phyloP scores from a whole-genome alignment of 192 early-diverging fungal species.

The Backusella circina region DNA sequence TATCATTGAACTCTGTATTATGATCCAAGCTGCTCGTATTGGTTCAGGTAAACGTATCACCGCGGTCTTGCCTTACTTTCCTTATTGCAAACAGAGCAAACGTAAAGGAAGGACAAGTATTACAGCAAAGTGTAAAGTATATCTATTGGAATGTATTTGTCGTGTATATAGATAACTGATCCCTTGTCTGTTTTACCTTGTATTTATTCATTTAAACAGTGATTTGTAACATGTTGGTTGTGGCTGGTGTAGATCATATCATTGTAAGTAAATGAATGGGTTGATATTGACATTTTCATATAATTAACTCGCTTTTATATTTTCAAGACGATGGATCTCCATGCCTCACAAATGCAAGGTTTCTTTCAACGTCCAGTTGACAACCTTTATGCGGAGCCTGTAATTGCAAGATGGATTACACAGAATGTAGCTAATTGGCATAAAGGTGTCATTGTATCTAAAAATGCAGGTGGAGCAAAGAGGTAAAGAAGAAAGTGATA shows the following conservation, averaged over 20 bases:
- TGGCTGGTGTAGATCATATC: slow-evolving; percentile 82
- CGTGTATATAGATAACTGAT: background rate
- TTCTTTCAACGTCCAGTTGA: slow-evolving; percentile 91
- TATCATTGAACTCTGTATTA: slow-evolving; percentile 96
- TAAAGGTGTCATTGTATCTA: slow-evolving; percentile 91
- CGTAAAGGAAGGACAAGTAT: slow-evolving; percentile 95
- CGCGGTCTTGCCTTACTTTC: slow-evolving; percentile 94
- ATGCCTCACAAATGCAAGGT: slow-evolving; percentile 89
- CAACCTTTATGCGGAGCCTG: slow-evolving; percentile 92
- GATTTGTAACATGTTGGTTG: slow-evolving; percentile 96
- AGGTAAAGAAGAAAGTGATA: slow-evolving; percentile 43
- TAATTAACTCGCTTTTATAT: background rate
- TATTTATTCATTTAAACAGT: slow-evolving; percentile 35
- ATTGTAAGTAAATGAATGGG: slow-evolving; percentile 35
- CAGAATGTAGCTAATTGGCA: slow-evolving; percentile 86
- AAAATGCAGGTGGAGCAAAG: slow-evolving; percentile 98
- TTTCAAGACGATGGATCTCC: slow-evolving; percentile 87
- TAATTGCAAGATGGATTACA: slow-evolving; percentile 85
- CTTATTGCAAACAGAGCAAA: slow-evolving; percentile 92
- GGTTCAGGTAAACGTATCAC: slow-evolving; percentile 91
- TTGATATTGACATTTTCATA: background rate
- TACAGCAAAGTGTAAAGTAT: slow-evolving; percentile 69
- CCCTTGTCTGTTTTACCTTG: background rate
- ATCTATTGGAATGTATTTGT: background rate
- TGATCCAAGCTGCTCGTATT: slow-evolving; percentile 96